Conservation (phyloP, 1,284 basidiomycete species). For the Ganoderma meredithae region DNA sequence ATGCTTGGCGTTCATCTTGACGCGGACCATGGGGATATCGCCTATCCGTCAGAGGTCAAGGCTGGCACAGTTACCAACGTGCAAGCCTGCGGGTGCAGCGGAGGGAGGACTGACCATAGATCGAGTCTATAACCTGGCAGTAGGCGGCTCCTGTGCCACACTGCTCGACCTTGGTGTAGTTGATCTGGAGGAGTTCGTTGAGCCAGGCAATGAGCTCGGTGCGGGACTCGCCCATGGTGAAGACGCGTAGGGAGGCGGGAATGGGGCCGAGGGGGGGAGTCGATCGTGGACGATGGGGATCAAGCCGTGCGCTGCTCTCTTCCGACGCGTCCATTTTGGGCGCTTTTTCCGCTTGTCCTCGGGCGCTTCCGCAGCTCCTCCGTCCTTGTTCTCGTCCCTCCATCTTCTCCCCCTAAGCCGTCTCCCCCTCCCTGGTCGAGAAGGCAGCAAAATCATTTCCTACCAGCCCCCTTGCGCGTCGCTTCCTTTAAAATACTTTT, state of each 20-base stretch:
- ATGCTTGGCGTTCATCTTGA: slow-evolving; percentile 94
- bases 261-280: slow-evolving; percentile 16
- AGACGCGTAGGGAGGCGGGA: slow-evolving; percentile 26
- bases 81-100: slow-evolving; percentile 1
- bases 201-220: slow-evolving; percentile 94
- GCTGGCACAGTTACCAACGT: slow-evolving; percentile 21
- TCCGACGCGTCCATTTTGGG: slow-evolving; percentile 26
- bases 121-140: slow-evolving; percentile 92
- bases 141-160: slow-evolving; percentile 92
- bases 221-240: slow-evolving; percentile 64
- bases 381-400: slow-evolving; percentile 1
- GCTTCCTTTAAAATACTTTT: background rate
- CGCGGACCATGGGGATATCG: slow-evolving; percentile 86
- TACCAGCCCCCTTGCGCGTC: background rate
- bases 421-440: background rate
- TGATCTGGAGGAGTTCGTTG: slow-evolving; percentile 90
- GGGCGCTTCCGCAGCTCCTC: slow-evolving; percentile 6
- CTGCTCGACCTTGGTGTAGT: slow-evolving; percentile 95
- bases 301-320: slow-evolving; percentile 24
- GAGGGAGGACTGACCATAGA: slow-evolving; percentile 72
- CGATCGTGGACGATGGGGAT: slow-evolving; percentile 39
- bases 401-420: background rate
- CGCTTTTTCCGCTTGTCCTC: slow-evolving; percentile 14
- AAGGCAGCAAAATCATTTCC: background rate
- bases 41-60: slow-evolving; percentile 48